These are phyloP conservation scores for Globisporangium parvum DNA, from an alignment of 352 stramenopile genomes.

Conservation along the genomic window DNA sequence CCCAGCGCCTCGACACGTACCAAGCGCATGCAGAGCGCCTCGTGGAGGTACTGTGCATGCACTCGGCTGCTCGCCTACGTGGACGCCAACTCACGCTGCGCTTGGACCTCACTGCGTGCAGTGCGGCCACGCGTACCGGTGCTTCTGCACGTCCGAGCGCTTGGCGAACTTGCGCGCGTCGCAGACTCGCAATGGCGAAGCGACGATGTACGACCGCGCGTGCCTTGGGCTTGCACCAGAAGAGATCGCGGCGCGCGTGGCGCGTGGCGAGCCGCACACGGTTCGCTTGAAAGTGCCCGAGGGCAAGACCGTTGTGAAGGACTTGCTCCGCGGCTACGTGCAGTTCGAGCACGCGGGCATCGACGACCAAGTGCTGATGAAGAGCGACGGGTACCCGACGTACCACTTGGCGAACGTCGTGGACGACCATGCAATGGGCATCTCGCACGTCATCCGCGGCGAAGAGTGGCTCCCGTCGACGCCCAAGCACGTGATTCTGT, in stretches of 20 bases:
- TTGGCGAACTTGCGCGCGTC: slow-evolving; percentile 90
- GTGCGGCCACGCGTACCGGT: slow-evolving; percentile 93
- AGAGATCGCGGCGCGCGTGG: slow-evolving; percentile 86
- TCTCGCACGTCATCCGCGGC: slow-evolving; percentile 96
- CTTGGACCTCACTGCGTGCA: slow-evolving; percentile 15
- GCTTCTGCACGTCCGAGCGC: slow-evolving; percentile 95
- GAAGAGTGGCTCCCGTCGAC: slow-evolving; percentile 93
- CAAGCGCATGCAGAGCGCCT: slow-evolving; percentile 85
- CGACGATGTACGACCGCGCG: slow-evolving; percentile 96
- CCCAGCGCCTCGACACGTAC: slow-evolving; percentile 94
- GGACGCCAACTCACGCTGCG: background rate
- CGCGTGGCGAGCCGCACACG: slow-evolving; percentile 85
- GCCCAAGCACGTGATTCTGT: slow-evolving; percentile 89
- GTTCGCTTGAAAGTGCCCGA: slow-evolving; percentile 94
- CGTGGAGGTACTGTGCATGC: slow-evolving; percentile 36
- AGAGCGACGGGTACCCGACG: slow-evolving; percentile 91
- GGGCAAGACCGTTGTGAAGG: slow-evolving; percentile 92
- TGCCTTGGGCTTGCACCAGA: slow-evolving; percentile 91
- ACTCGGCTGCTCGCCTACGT: background rate
- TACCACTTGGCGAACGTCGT: slow-evolving; percentile 94
- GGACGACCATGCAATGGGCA: slow-evolving; percentile 96
- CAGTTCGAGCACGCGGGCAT: slow-evolving; percentile 84
- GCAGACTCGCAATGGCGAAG: slow-evolving; percentile 84
- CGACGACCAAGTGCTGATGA: slow-evolving; percentile 91
- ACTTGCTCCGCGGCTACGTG: slow-evolving; percentile 94